Evolutionary conservation across 768 basidiomycete species (phyloP).

Genomic region (Tricholoma matsutake): DNA sequence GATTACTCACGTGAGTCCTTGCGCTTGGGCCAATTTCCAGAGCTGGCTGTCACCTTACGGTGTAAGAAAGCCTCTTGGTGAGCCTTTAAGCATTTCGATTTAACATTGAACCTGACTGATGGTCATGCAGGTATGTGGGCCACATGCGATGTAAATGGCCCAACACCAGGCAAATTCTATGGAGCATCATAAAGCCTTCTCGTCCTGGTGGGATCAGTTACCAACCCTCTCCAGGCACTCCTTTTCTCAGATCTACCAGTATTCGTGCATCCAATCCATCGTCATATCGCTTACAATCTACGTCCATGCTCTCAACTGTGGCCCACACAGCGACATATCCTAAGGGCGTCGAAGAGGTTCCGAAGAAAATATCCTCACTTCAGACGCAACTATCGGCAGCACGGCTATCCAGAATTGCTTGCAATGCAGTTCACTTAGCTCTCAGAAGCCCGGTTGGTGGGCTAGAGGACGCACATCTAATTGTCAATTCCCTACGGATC

Average conservation of each 20-base stretch:
- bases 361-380: background rate
- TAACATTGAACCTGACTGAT: background rate
- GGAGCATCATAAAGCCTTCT: slow-evolving; percentile 7
- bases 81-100: background rate
- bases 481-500: slow-evolving; percentile 55
- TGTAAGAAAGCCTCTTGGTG: slow-evolving; percentile 12
- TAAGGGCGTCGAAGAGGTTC: background rate
- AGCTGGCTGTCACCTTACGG: background rate
- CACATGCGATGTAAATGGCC: slow-evolving; percentile 73
- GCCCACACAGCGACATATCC: background rate
- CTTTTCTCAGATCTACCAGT: background rate
- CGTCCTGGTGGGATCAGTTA: background rate
- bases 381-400: slow-evolving; percentile 11
- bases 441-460: slow-evolving; percentile 34
- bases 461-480: slow-evolving; percentile 48
- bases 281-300: background rate
- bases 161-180: slow-evolving; percentile 41
- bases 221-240: background rate
- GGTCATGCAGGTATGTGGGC: slow-evolving; percentile 48
- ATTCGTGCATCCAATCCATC: background rate
- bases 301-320: slow-evolving; percentile 3
- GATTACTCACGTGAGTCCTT: background rate
- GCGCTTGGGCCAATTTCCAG: slow-evolving; percentile 1
- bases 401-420: slow-evolving; percentile 22
- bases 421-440: slow-evolving; percentile 47